Conservation (phyloP, 176 grass and related monocot species). For the Oryza glaberrima region DNA sequence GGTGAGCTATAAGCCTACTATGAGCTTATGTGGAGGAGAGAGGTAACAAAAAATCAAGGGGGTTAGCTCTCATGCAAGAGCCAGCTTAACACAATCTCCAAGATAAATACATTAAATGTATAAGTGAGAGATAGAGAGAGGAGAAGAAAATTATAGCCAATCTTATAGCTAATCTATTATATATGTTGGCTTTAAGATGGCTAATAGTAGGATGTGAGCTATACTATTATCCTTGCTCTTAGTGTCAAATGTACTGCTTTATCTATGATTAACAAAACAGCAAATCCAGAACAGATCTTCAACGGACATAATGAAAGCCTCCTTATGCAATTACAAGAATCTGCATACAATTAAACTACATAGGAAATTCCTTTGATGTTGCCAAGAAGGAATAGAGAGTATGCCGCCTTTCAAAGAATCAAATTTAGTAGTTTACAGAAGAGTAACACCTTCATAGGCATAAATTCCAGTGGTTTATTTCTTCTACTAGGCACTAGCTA, state of each 20-base stretch:
- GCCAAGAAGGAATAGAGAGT: conserved; percentile 16
- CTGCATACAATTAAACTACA: conserved; percentile 9
- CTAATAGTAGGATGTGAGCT: too few species aligned
- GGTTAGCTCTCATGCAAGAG: too few species aligned
- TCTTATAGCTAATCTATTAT: too few species aligned
- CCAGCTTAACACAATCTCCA: too few species aligned
- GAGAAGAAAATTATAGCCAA: too few species aligned
- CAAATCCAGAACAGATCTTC: neutral
- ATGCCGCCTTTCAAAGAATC: neutral
- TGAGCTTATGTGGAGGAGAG: too few species aligned
- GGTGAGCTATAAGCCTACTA: too few species aligned
- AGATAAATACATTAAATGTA: too few species aligned
- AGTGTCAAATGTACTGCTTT: neutral
- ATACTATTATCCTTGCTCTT: too few species aligned
- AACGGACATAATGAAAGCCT: neutral
- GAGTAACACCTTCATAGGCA: conserved; percentile 7
- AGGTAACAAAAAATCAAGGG: too few species aligned
- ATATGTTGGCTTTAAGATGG: too few species aligned
- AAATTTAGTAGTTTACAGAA: conserved; percentile 3
- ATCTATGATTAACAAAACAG: neutral
- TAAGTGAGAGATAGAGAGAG: too few species aligned
- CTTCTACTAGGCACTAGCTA: conserved; percentile 1
- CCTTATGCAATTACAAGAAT: conserved; percentile 7
- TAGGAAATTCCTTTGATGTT: conserved; percentile 4
- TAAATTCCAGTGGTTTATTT: conserved; percentile 23